These are phyloP conservation scores for Akanthomyces uredinophilus DNA, from an alignment of 2,329 filamentous ascomycete genomes.

Conservation along the genomic window DNA sequence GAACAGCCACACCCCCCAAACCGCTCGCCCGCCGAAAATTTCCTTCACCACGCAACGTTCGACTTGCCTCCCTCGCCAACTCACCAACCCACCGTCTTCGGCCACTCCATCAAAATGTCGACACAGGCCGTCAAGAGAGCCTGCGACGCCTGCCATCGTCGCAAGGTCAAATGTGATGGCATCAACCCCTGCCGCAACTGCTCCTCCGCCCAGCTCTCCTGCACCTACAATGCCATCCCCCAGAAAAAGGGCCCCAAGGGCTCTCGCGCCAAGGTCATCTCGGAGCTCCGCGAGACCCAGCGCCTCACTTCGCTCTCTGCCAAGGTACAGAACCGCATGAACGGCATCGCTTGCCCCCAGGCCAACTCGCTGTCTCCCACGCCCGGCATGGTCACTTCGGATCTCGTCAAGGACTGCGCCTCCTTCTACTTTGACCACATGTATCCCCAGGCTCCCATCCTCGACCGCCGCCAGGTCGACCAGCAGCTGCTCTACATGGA, in stretches of 20 bases:
- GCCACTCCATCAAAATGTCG: conserved; percentile 34
- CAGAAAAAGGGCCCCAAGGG: conserved; percentile 75
- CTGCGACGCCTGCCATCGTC: conserved; percentile 68
- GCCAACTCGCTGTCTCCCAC: conserved; percentile 49
- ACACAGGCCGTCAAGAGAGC: conserved; percentile 54
- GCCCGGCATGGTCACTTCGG: conserved; percentile 54
- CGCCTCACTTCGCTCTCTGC: conserved; percentile 59
- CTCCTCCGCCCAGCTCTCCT: conserved; percentile 58
- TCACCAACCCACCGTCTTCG: neutral
- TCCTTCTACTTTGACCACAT: conserved; percentile 66
- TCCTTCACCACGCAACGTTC: neutral
- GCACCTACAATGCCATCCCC: conserved; percentile 69
- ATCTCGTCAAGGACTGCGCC: conserved; percentile 61
- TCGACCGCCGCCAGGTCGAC: conserved; percentile 54
- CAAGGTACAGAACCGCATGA: conserved; percentile 56
- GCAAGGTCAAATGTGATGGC: conserved; percentile 70
- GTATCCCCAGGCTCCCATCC: conserved; percentile 58
- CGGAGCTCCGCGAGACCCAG: conserved; percentile 64
- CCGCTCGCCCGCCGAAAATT: neutral
- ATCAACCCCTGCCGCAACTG: conserved; percentile 68
- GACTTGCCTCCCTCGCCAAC: neutral
- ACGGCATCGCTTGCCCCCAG: conserved; percentile 47
- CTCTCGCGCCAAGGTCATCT: conserved; percentile 69
- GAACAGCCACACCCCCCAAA: neutral
- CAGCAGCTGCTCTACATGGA: conserved; percentile 57